These are phyloP conservation scores for Apostasia shenzhenica DNA, from an alignment of 106 monocot genomes.

Conservation along the genomic window DNA sequence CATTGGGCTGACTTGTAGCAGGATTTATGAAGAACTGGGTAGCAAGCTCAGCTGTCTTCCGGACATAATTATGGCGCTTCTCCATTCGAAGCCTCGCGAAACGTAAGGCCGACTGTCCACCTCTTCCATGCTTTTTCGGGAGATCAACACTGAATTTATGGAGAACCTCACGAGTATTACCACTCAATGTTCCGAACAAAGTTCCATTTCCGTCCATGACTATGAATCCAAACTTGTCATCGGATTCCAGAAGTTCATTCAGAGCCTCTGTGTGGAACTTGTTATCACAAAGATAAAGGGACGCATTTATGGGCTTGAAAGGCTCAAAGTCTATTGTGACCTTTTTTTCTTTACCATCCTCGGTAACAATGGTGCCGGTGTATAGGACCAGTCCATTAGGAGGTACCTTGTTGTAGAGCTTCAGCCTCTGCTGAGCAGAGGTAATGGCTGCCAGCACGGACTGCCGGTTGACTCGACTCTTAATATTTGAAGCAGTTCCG, in stretches of 20 bases:
- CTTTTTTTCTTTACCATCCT: conserved; percentile 21
- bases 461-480: conserved; percentile 18
- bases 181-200: conserved; percentile 18
- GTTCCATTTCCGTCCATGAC: conserved; percentile 26
- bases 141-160: conserved; percentile 22
- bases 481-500: conserved; percentile 26
- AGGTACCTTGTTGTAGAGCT: conserved; percentile 21
- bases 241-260: conserved; percentile 19
- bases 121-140: conserved; percentile 22
- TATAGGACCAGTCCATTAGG: conserved; percentile 19
- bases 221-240: conserved; percentile 23
- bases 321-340: conserved; percentile 23
- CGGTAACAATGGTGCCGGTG: conserved; percentile 19
- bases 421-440: conserved; percentile 20
- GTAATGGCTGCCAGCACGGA: conserved; percentile 20
- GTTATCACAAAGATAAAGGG: conserved; percentile 20
- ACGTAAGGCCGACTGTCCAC: conserved; percentile 16
- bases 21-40: conserved; percentile 23
- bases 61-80: conserved; percentile 20
- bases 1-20: conserved; percentile 22
- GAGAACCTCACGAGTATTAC: conserved; percentile 16
- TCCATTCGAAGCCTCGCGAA: conserved; percentile 22
- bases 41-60: conserved; percentile 23
- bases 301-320: conserved; percentile 22
- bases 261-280: conserved; percentile 24